A percentile compares a stretch with the other conserved stretches of the same genome.
Conservation (phyloP, 2,329 filamentous ascomycete genomes). For the Scopulariopsis brevicaulis region DNA sequence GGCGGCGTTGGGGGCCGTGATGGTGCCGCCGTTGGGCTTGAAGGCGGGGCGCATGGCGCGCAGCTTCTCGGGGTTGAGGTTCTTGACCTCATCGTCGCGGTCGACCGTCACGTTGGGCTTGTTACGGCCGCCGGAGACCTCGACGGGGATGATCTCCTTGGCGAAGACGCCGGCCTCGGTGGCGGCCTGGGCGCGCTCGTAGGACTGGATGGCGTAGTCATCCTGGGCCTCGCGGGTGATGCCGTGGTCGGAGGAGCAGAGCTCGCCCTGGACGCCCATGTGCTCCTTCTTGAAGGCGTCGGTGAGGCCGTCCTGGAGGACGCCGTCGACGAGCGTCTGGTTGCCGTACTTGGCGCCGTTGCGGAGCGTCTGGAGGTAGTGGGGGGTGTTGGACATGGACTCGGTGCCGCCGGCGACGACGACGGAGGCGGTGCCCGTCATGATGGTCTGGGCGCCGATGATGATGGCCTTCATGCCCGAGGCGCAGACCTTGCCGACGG, state of each 20-base stretch:
- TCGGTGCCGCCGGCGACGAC: constrained; percentile 92
- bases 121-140: constrained; percentile 77
- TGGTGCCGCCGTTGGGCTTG: constrained; percentile 68
- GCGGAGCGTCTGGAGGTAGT: constrained; percentile 85
- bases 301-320: constrained; percentile 88
- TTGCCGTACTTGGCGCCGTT: constrained; percentile 90
- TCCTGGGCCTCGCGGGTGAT: constrained; percentile 82
- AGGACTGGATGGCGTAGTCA: constrained; percentile 88
- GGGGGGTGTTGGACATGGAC: constrained; percentile 96
- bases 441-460: constrained; percentile 91
- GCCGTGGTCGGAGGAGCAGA: constrained; percentile 75
- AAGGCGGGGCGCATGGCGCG: constrained; percentile 77
- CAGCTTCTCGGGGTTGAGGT: constrained; percentile 76
- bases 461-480: constrained; percentile 91
- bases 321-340: constrained; percentile 76
- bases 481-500: constrained; percentile 98
- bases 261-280: constrained; percentile 89
- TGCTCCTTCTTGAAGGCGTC: constrained; percentile 94
- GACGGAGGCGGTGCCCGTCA: constrained; percentile 86
- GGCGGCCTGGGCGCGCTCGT: constrained; percentile 85
- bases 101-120: constrained; percentile 76
- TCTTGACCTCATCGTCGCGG: constrained; percentile 92
- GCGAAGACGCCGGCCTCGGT: constrained; percentile 72
- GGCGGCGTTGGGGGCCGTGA: constrained; percentile 93
- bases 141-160: constrained; percentile 79